Conservation (phyloP, 2,329 filamentous ascomycete species). For the Penicillium freii region DNA sequence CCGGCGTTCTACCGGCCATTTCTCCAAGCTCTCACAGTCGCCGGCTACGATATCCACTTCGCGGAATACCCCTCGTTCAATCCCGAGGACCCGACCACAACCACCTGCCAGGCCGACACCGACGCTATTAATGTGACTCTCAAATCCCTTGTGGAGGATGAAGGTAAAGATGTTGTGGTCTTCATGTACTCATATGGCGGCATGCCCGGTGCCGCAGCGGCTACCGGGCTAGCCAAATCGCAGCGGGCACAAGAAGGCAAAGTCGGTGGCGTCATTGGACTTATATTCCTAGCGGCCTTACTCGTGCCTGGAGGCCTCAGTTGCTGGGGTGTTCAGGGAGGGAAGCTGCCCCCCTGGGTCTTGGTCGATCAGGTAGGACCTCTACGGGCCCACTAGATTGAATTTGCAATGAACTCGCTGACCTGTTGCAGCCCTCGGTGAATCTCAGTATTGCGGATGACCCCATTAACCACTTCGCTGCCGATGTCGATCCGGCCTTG, state of each 20-base stretch:
- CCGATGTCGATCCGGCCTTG: conserved; percentile 9
- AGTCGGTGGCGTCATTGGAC: conserved; percentile 14
- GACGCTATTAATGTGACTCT: conserved; percentile 23
- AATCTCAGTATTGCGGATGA: conserved; percentile 17
- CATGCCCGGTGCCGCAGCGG: not conserved
- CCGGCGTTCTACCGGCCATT: conserved; percentile 34
- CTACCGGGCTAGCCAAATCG: not conserved
- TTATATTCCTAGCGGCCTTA: conserved; percentile 38
- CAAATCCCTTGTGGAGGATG: not conserved
- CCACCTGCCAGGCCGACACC: conserved; percentile 35
- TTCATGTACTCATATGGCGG: not conserved
- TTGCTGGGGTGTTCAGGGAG: conserved; percentile 24
- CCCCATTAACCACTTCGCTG: conserved; percentile 15
- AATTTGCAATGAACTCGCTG: not conserved
- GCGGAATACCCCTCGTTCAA: conserved; percentile 29
- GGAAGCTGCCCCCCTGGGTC: conserved; percentile 25
- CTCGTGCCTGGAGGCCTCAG: conserved; percentile 36
- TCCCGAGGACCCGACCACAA: conserved; percentile 25
- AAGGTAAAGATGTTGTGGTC: not conserved
- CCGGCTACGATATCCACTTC: conserved; percentile 33
- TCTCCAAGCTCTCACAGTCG: conserved; percentile 27
- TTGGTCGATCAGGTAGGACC: conserved; percentile 22
- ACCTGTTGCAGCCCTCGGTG: not conserved
- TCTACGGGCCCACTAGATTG: not conserved
- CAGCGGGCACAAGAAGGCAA: conserved; percentile 11